Evolutionary conservation across 106 monocot genomes (phyloP), one percentile per base, ranked within the genome.

Genomic region (Dendrobium nobile): DNA sequence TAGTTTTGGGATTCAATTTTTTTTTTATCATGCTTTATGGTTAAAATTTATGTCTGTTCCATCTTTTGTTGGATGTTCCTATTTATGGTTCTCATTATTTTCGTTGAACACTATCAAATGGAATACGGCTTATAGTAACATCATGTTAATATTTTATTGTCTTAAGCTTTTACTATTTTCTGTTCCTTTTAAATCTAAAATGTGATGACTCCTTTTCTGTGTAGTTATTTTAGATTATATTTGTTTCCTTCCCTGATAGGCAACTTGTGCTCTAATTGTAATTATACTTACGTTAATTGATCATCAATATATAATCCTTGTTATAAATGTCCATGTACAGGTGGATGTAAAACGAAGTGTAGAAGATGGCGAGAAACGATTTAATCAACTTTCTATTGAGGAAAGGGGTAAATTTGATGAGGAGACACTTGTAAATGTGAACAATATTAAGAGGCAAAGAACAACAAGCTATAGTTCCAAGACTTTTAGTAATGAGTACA

Each of bases 321-420:
- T 7, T 76, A 11, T 3, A 51, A 48, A 26, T 76, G 27, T 24
- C 48, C 22, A 17, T 68, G 41, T 47, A 15, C 65, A 96, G 96
- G 91, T 96, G 43, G 97, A 94, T 80, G 75, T 94, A 65, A 97
- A 90, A 85, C 76, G 93, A 77, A 90, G 85, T 79, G 77, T 92
- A 7, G 93, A 94, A 79, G 92, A 88, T 86, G 96, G 93, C 15
- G 94, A 97, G 90, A 97, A 92, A 85, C 86, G 90, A 42, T 97
- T 97, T 79, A 94, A 92, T 86, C 81, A 89, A 73, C 92, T 97
- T 67, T 97, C 97, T 67, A 94, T 97, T 75, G 97, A 97, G 75
- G 97, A 97, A 78, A 79, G 94, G 67, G 97, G 97, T 47, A 97
- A 97, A 82, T 94, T 97, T 92, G 97, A 97, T 85, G 97, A 97